Percentiles rank a stretch among this genome's conserved stretches.
Evolutionary conservation across 495 filamentous ascomycete species (phyloP).

Genomic region (Rostrohypoxylon terebratum): DNA sequence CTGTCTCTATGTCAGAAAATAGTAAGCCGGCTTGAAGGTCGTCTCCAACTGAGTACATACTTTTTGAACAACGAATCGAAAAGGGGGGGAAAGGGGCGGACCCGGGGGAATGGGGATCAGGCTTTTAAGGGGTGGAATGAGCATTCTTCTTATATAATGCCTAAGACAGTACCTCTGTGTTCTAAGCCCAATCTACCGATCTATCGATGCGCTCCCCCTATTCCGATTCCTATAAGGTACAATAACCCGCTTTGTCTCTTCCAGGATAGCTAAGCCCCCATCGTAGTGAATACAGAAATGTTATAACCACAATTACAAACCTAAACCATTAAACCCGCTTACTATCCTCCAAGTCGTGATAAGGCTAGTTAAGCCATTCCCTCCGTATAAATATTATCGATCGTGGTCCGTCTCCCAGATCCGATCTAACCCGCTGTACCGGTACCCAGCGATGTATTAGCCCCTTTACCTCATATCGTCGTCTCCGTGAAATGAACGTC

Average conservation of each 20-base stretch:
- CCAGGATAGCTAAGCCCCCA: neutral
- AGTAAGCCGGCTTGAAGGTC: neutral
- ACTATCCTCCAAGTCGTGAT: neutral
- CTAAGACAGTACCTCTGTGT: conserved; percentile 6
- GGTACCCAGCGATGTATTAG: neutral
- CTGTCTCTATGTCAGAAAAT: conserved; percentile 26
- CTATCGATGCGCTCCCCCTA: neutral
- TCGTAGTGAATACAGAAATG: neutral
- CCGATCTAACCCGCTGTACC: neutral
- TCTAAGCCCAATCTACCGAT: conserved; percentile 5
- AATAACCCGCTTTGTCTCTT: neutral
- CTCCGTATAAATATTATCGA: neutral
- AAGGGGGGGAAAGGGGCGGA: no score
- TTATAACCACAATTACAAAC: neutral
- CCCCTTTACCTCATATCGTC: no score
- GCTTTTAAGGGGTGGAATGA: neutral
- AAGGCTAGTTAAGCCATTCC: neutral
- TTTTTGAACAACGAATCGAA: neutral
- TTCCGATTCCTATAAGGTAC: neutral
- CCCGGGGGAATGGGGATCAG: neutral
- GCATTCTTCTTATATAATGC: conserved; percentile 1
- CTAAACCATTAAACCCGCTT: neutral
- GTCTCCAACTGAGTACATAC: no score
- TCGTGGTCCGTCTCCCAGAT: neutral
- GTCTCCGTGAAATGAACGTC: no score